Evolutionary conservation across 495 filamentous ascomycete genomes (phyloP), one percentile per base, ranked within the genome.

Genomic region (Hypoxylon fragiforme): DNA sequence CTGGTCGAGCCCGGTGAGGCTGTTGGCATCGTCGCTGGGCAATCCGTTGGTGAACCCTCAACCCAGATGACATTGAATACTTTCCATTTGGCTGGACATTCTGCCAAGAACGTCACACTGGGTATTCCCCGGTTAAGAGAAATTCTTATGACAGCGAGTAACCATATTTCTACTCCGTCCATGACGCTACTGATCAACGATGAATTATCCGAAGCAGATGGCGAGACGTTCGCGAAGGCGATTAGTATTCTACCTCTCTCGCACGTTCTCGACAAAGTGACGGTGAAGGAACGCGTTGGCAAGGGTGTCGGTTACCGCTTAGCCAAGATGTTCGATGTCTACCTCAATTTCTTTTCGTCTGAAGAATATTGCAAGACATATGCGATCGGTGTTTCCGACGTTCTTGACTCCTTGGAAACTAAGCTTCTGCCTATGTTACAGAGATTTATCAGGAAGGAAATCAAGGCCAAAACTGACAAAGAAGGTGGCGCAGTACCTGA

Each of bases 1-100:
- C 75, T 95, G 1, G 83, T 97, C n/a, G 94, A 97, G 55, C 91
- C 94, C 20, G 94, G 94, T 32, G 94, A 99, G 71, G 91, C 95
- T n/a, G 91, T 99, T 16, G 94, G 94, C 44, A 92, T 99, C 58
- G 89, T 97, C 32, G 94, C 94, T 38, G 91, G 91, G 32, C 94
- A 99, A 74, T 96, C 92, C 28, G 84, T 99, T 40, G 94, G 94
- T 63, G 95, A 97, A 69, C 94, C 95, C 7, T 96, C 91, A 12
- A 99, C 94, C 9, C 94, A 99, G 70, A 97, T 99, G 95, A 99
- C 94, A n/a, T 74, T 98, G 43, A 98, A 98, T 68, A 98, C 94
- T 19, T 98, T 98, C 84, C 94, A 99, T 81, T 90, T 99, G 81
- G 94, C 94, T 64, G 94, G 94, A 68, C 95, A 97, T 78, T 88